Conservation (phyloP, 768 basidiomycete species). For the Boletus edulis region DNA sequence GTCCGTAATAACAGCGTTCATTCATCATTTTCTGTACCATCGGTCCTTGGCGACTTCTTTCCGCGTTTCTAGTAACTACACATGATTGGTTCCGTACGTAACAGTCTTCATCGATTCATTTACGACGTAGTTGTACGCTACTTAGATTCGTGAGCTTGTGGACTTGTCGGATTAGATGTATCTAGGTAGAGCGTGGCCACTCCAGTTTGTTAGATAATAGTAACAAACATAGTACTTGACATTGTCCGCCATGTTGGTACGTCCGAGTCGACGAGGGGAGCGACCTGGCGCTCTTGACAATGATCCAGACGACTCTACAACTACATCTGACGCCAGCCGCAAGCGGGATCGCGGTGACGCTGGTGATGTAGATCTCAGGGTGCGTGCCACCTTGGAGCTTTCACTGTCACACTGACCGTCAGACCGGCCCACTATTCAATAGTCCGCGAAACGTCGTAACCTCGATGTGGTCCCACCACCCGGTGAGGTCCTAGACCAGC, state of each 20-base stretch:
- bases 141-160: slow-evolving; percentile 10
- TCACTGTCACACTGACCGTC: background rate
- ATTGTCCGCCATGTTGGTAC: background rate
- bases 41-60: slow-evolving; percentile 11
- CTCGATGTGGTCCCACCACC: slow-evolving; percentile 16
- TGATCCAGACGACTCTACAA: slow-evolving; percentile 31
- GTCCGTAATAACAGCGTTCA: slow-evolving; percentile 15
- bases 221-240: background rate
- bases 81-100: slow-evolving; percentile 4
- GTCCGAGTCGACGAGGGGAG: slow-evolving; percentile 24
- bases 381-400: slow-evolving; percentile 5
- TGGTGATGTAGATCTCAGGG: slow-evolving; percentile 12
- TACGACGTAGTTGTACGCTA: slow-evolving; percentile 8
- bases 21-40: slow-evolving; percentile 2
- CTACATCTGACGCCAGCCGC: slow-evolving; percentile 27
- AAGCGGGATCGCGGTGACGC: slow-evolving; percentile 23
- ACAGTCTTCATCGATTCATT: no score
- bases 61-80: background rate
- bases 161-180: slow-evolving; percentile 16
- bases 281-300: slow-evolving; percentile 55
- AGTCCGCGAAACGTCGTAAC: slow-evolving; percentile 30
- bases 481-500: slow-evolving; percentile 7
- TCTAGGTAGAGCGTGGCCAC: slow-evolving; percentile 1
- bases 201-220: background rate
- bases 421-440: background rate